Conservation (phyloP, 345 rosid species). For the Salix viminalis region DNA sequence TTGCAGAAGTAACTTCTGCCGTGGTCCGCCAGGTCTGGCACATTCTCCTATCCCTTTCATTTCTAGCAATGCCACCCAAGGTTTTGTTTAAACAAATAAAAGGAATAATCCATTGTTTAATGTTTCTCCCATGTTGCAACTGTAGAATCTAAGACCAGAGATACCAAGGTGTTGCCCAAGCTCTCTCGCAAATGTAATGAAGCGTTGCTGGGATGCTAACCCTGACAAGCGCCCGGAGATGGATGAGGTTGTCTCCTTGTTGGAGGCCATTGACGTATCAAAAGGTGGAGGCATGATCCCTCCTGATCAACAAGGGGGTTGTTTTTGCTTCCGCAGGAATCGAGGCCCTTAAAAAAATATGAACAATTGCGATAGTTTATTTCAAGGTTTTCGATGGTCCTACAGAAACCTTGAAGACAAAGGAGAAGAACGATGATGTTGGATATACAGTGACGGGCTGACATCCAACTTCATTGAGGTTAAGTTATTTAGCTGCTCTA, state of each 20-base stretch:
- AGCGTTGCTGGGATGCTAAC: constrained; percentile 95
- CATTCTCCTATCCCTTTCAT: background rate
- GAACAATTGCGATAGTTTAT: background rate
- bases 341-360: constrained; percentile 61
- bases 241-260: constrained; percentile 81
- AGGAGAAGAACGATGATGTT: constrained; percentile 8
- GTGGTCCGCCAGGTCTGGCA: constrained; percentile 81
- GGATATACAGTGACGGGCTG: constrained; percentile 16
- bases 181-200: constrained; percentile 83
- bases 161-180: constrained; percentile 97
- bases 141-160: constrained; percentile 90
- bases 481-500: constrained; percentile 24
- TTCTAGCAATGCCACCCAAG: background rate
- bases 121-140: background rate
- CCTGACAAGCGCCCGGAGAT: constrained; percentile 91
- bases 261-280: constrained; percentile 85
- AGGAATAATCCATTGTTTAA: background rate
- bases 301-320: constrained; percentile 70
- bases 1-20: constrained; percentile 92
- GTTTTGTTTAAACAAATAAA: background rate
- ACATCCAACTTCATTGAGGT: constrained; percentile 22
- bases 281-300: constrained; percentile 99
- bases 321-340: constrained; percentile 68
- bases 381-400: background rate
- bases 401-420: constrained; percentile 12